These are phyloP conservation scores for Sporopachydermia quercuum DNA, from an alignment of 805 yeast species.

Conservation along the genomic window DNA sequence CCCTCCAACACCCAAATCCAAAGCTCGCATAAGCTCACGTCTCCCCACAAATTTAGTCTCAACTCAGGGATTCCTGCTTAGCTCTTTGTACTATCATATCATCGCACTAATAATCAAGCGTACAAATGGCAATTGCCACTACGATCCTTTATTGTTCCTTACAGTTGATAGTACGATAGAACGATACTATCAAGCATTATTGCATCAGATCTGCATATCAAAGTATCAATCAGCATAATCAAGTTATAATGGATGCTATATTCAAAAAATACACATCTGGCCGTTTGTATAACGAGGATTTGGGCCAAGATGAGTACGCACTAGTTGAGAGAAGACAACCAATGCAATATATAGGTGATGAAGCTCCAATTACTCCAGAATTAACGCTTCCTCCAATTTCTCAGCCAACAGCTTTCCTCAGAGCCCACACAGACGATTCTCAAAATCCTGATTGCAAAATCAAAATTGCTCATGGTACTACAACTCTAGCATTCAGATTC, in stretches of 20 bases:
- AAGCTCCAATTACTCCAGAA: constrained; percentile 30
- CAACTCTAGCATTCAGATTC: constrained; percentile 91
- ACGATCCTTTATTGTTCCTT: too few species aligned
- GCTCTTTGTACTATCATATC: neutral
- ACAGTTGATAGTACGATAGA: too few species aligned
- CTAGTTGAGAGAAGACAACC: neutral
- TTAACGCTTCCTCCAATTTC: constrained; percentile 71
- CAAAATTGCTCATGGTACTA: constrained; percentile 98
- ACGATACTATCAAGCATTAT: too few species aligned
- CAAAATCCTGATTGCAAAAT: constrained; percentile 86
- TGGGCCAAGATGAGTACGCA: neutral
- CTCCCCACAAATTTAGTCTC: neutral
- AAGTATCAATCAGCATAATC: too few species aligned
- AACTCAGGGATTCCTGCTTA: neutral
- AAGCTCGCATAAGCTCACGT: neutral
- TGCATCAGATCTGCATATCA: too few species aligned
- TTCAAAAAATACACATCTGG: neutral
- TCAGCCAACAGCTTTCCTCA: constrained; percentile 77
- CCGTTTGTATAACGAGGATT: neutral
- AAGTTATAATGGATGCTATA: neutral
- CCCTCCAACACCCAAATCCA: neutral
- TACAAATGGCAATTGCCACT: neutral
- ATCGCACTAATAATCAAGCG: neutral
- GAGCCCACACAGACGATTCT: constrained; percentile 97
- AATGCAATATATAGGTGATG: neutral